These are phyloP conservation scores for Filobasidium uniguttulatum DNA, from an alignment of 1,284 basidiomycete species.

Conservation along the genomic window DNA sequence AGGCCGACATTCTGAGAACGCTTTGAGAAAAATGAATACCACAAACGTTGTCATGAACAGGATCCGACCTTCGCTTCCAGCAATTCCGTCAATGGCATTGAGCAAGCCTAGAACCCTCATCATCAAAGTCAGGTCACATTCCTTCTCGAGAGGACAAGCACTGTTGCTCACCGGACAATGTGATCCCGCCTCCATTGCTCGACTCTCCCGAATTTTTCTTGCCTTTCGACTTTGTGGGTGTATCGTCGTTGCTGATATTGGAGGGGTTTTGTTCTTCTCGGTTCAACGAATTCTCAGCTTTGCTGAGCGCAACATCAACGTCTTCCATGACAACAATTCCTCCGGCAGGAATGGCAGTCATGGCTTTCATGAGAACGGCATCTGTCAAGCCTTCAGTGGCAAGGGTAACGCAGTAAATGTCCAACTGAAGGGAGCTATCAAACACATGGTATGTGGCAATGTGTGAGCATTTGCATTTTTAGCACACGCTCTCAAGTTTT, in stretches of 20 bases:
- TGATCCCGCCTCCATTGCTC: background rate
- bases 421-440: constrained; percentile 8
- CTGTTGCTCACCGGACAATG: constrained; percentile 11
- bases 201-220: background rate
- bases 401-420: constrained; percentile 11
- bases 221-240: background rate
- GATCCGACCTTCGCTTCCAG: constrained; percentile 2
- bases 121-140: too few species aligned
- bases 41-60: constrained; percentile 15
- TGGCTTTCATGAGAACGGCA: background rate
- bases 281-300: background rate
- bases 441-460: background rate
- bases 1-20: background rate
- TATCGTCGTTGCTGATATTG: background rate
- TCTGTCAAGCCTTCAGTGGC: constrained; percentile 10
- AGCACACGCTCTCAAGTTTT: too few species aligned
- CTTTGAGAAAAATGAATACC: too few species aligned
- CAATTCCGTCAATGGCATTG: constrained; percentile 6
- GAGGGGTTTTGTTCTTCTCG: background rate
- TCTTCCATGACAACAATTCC: constrained; percentile 15
- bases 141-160: too few species aligned
- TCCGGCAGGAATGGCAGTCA: constrained; percentile 6
- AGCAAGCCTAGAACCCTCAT: constrained; percentile 5
- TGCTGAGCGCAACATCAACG: constrained; percentile 12
- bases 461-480: background rate